These are phyloP conservation scores for Vigna nakashimae DNA, from an alignment of 306 rosid genomes.

Conservation along the genomic window DNA sequence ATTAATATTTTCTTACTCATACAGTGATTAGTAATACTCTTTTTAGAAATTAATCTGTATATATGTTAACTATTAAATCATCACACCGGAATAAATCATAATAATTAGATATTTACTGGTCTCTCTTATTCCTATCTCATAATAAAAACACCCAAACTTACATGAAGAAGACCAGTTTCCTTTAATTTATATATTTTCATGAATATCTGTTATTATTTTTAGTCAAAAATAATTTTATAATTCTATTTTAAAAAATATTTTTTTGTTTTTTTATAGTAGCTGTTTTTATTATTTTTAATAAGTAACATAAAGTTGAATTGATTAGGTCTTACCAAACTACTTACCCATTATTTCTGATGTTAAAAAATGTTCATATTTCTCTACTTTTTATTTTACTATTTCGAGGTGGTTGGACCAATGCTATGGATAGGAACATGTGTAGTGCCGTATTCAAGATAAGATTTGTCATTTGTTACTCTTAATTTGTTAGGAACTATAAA, in stretches of 20 bases:
- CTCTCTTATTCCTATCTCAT: too few relatives aligned
- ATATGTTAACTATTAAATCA: background rate
- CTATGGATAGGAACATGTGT: background rate
- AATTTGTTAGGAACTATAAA: background rate
- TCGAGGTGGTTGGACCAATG: background rate
- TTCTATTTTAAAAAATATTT: background rate
- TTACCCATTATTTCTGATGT: background rate
- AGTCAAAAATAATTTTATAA: too few relatives aligned
- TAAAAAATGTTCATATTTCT: background rate
- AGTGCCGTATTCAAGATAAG: slow-evolving; percentile 17
- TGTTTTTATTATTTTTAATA: background rate
- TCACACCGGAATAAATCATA: too few relatives aligned
- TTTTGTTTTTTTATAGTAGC: background rate
- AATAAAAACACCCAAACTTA: too few relatives aligned
- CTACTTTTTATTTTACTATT: background rate
- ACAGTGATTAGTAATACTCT: background rate
- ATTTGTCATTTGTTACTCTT: slow-evolving; percentile 19
- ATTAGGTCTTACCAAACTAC: background rate
- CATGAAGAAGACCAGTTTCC: too few relatives aligned
- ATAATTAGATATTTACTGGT: too few relatives aligned
- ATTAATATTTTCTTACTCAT: background rate
- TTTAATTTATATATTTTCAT: too few relatives aligned
- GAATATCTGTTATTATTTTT: too few relatives aligned
- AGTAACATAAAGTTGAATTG: background rate
- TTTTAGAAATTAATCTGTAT: background rate